Evolutionary conservation across 2,329 filamentous ascomycete genomes (phyloP), one percentile per base, ranked within the genome.

Genomic region (Talaromyces sp.): DNA sequence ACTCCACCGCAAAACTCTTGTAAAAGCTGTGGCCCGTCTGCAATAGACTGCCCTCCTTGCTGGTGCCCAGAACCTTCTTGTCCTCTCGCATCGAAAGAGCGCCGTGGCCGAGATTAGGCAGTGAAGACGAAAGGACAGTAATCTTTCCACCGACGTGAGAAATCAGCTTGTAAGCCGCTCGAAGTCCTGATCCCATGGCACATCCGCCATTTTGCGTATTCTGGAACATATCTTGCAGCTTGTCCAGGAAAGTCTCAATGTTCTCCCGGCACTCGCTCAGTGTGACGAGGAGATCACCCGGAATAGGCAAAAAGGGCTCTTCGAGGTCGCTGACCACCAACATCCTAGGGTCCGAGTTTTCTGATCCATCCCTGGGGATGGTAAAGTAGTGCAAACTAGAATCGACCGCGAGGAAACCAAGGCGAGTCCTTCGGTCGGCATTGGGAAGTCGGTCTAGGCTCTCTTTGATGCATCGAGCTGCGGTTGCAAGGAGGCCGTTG

Each of bases 1-100:
- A 99, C 74, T 99, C 95, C 3, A 99, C 95, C 0, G 95, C 95
- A 70, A 99, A 99, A 70, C 91, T 96, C 82, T 99, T 99, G 84
- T 98, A 99, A 77, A 98, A 99, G 71, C 90, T 92, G 79, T 92
- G 97, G 46, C 86, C 90, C 0, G 95, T 97, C 74, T 98, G 93
- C 57, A 99, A 80, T 32, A 99, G 83, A 63, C 84, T 82, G 65
- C 86, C 91, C 74, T 99, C 95, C 76, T 97, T 97, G 66, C 89
- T 92, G 1, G 95, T 99, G 38, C 95, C 95, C 26, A 99, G 81
- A 17, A 96, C 78, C 78, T 96, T 97, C 82, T 97, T 97, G 76
- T 99, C 93, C 77, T 98, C 93, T 69, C 95, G 85, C 86, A 96
- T 90, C 41, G 96, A 92, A 59, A 96, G 85, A 78, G 93, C 93